Evolutionary conservation across 148 eudicot species (phyloP), one percentile per base, ranked within the genome.

Genomic region (Vaccinium vitisidaea): DNA sequence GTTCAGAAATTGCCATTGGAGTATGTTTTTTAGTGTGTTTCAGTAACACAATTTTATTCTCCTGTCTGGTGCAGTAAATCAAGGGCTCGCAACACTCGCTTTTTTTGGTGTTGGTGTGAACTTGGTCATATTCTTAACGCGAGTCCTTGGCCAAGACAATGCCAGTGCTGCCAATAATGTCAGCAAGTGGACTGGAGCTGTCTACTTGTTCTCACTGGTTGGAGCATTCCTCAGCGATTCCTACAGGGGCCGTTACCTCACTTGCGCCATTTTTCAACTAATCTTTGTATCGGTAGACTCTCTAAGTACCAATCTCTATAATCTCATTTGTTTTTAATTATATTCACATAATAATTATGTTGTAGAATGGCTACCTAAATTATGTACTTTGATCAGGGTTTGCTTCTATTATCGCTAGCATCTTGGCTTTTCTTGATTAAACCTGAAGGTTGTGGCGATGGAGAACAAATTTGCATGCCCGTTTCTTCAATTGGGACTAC

Each of bases 221-320:
- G 99, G 94, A 32, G 99, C 98, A 19, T 97, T 97, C 80, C 94
- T 97, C 30, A 97, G 99, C 53, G 99, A 97, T 83, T 97, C 99
- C 1, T 97, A 97, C 67, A 94, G 96, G 96, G 99, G 99, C 7
- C 95, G 99, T 43, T 97, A 90, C 86, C 85, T 93, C 56, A 97
- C 99, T 50, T 94, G 98, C 86, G 86, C 93, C 23, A 69, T 97
- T 84, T 97, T 93, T 77, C 99, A 97, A 82, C 8, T 92, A 50
- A 89, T 97, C 67, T 87, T 94, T 7, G 87, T 97, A 14, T 18
- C 86, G 91, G 99, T 96, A 93, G 80, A 63, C 8, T 15, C 1
- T 23, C 50, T 25, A 63, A 43, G 21, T 30, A 49, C 18, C 69
- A 21, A 11, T 21, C 21, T 63, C 12, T 8, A 63, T 8, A 21